phyloP scores from a whole-genome alignment of 495 filamentous ascomycete species.

The Penicillium ucsense region DNA sequence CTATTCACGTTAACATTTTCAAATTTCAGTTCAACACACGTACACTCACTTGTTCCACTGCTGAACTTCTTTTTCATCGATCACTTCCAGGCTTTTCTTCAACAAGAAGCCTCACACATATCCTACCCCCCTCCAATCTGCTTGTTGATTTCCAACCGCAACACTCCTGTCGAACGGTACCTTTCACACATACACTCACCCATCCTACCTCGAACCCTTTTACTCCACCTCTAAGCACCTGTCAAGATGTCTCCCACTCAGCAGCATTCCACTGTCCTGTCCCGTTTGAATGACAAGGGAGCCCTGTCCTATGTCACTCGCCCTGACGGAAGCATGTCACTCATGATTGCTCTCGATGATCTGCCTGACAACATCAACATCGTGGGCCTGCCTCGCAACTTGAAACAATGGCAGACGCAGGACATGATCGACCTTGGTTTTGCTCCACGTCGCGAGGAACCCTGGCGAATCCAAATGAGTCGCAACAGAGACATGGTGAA shows the following conservation, averaged over 20 bases:
- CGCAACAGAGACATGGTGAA: background rate
- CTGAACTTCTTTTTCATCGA: too few species aligned
- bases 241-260: too few species aligned
- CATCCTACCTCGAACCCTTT: too few species aligned
- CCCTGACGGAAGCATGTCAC: conserved; percentile 47
- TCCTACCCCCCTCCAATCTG: too few species aligned
- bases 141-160: too few species aligned
- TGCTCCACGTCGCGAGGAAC: conserved; percentile 15
- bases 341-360: conserved; percentile 57
- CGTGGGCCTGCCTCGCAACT: conserved; percentile 21
- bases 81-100: background rate
- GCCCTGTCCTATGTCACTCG: conserved; percentile 21
- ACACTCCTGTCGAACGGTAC: too few species aligned
- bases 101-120: background rate
- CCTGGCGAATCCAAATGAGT: conserved; percentile 10
- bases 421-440: conserved; percentile 40
- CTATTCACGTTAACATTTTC: background rate
- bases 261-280: too few species aligned
- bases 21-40: background rate
- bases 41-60: too few species aligned
- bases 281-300: too few species aligned
- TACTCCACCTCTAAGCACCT: too few species aligned
- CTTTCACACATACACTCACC: too few species aligned
- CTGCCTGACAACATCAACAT: conserved; percentile 36
- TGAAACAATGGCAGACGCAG: conserved; percentile 27